phyloP scores from a whole-genome alignment of 2,329 filamentous ascomycete genomes.

The Fusarium incarnatum region DNA sequence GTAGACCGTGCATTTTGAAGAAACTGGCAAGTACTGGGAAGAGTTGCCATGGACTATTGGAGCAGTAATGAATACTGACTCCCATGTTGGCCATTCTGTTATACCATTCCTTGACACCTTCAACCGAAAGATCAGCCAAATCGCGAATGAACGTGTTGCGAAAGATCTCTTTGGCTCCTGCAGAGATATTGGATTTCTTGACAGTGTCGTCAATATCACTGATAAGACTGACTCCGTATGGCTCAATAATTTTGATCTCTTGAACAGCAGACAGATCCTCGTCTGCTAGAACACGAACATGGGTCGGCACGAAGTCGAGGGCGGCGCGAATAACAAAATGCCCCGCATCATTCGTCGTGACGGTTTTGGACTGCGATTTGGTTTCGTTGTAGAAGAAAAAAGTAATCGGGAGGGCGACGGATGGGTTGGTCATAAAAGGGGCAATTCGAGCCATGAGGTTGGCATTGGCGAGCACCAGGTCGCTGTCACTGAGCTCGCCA shows the following conservation, averaged over 20 bases:
- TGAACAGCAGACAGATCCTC: constrained; percentile 86
- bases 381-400: constrained; percentile 94
- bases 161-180: constrained; percentile 92
- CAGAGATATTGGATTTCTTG: constrained; percentile 91
- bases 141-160: constrained; percentile 95
- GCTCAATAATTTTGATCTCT: constrained; percentile 80
- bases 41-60: constrained; percentile 99
- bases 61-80: constrained; percentile 94
- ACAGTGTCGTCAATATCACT: constrained; percentile 98
- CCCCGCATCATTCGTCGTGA: constrained; percentile 87
- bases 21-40: constrained; percentile 90
- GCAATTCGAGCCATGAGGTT: constrained; percentile 88
- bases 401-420: constrained; percentile 82
- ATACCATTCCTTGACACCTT: constrained; percentile 94
- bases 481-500: constrained; percentile 76
- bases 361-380: constrained; percentile 83
- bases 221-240: constrained; percentile 87
- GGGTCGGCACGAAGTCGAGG: constrained; percentile 89
- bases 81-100: constrained; percentile 79
- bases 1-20: constrained; percentile 83
- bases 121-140: constrained; percentile 81
- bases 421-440: constrained; percentile 89
- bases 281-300: constrained; percentile 87
- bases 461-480: constrained; percentile 82
- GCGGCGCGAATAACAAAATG: constrained; percentile 86